A percentile compares a stretch with the other conserved stretches of the same genome.
Conservation (phyloP, 2,329 filamentous ascomycete species). For the Ceratocystiopsis sp. region DNA sequence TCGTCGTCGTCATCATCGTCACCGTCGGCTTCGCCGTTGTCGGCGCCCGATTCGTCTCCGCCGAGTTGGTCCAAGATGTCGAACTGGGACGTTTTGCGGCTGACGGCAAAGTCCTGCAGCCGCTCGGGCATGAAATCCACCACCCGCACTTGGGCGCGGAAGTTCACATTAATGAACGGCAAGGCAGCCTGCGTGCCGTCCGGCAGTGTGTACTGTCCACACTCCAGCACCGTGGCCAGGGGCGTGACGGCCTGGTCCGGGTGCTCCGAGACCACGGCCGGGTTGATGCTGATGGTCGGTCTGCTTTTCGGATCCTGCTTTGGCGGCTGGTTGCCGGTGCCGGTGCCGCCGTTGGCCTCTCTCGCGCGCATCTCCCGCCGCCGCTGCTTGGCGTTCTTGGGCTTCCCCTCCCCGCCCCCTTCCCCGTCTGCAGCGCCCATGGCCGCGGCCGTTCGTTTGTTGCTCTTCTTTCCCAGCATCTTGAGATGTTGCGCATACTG, state of each 20-base stretch:
- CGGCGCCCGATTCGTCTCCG: slow-evolving; percentile 6
- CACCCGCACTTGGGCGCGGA: slow-evolving; percentile 54
- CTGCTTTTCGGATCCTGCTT: slow-evolving; percentile 11
- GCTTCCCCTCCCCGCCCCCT: no score
- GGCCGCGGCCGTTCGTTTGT: no score
- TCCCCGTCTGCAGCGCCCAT: no score
- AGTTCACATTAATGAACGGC: slow-evolving; percentile 60
- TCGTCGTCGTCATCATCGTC: slow-evolving; percentile 6
- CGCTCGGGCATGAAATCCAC: slow-evolving; percentile 61
- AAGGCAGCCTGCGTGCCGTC: slow-evolving; percentile 24
- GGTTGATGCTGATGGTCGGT: not conserved
- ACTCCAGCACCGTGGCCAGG: slow-evolving; percentile 24
- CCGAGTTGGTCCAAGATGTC: slow-evolving; percentile 24
- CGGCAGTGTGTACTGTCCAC: slow-evolving; percentile 22
- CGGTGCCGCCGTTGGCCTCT: slow-evolving; percentile 1
- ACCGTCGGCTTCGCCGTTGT: slow-evolving; percentile 12
- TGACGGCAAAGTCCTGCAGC: slow-evolving; percentile 52
- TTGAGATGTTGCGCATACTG: no score
- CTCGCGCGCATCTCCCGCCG: not conserved
- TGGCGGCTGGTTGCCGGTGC: slow-evolving; percentile 1
- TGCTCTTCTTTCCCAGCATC: no score
- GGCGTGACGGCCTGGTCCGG: slow-evolving; percentile 17
- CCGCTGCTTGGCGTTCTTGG: not conserved
- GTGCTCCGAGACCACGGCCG: slow-evolving; percentile 27
- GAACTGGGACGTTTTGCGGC: slow-evolving; percentile 27